A percentile compares a stretch with the other conserved stretches of the same genome.
Conservation (phyloP, 75 land plant species). For the Sequoiadendron giganteum region DNA sequence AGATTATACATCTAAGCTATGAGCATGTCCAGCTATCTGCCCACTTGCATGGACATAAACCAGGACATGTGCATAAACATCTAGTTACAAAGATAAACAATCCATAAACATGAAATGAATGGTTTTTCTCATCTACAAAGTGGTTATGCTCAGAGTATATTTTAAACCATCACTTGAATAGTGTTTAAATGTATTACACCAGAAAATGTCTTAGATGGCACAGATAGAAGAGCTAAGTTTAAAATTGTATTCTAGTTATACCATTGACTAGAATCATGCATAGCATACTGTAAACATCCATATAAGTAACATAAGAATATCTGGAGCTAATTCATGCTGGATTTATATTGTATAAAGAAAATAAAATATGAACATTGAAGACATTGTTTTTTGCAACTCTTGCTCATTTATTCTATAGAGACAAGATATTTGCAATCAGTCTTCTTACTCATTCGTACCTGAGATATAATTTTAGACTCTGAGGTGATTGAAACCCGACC, state of each 20-base stretch:
- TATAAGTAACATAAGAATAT: background rate
- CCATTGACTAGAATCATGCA: background rate
- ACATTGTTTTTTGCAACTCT: background rate
- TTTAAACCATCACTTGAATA: too few relatives aligned
- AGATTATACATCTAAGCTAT: too few relatives aligned
- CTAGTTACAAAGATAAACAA: too few relatives aligned
- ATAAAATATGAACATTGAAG: background rate
- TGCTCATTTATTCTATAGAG: background rate
- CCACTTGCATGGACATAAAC: too few relatives aligned
- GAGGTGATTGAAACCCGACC: background rate
- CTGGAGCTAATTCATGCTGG: background rate
- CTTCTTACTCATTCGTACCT: background rate
- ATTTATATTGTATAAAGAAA: background rate
- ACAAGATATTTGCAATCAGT: background rate
- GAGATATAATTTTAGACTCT: background rate
- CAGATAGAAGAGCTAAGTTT: background rate
- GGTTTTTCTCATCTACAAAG: too few relatives aligned
- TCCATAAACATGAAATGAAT: too few relatives aligned
- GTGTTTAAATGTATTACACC: too few relatives aligned
- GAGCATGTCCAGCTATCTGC: too few relatives aligned
- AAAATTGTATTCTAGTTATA: background rate
- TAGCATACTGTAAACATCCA: background rate
- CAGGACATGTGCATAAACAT: too few relatives aligned
- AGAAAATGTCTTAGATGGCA: background rate
- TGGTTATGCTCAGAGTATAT: too few relatives aligned